Percentiles rank a stretch among this genome's conserved stretches.
These are phyloP conservation scores for Sergeia podlipaevii DNA, from an alignment of 208 protist genomes.

Conservation along the genomic window DNA sequence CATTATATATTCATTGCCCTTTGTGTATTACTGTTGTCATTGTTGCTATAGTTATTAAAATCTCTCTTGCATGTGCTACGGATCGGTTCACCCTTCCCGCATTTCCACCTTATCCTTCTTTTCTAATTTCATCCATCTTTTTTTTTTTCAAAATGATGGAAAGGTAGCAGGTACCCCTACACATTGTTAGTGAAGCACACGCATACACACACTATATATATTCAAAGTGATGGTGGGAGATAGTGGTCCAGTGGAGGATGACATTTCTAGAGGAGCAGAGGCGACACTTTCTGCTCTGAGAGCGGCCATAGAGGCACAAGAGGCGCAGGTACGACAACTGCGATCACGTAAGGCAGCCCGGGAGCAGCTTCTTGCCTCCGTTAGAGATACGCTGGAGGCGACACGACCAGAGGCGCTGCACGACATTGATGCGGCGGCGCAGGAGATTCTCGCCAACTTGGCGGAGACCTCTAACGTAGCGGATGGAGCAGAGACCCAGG, in stretches of 20 bases:
- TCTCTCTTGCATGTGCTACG: no score
- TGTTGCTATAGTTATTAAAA: no score
- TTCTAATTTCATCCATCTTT: no score
- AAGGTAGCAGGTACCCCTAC: not conserved
- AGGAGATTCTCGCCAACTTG: no score
- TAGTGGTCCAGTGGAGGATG: not conserved
- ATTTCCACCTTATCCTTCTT: no score
- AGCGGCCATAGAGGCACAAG: constrained; percentile 18
- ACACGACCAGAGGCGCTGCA: not conserved
- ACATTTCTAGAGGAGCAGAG: not conserved
- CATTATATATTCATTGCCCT: no score
- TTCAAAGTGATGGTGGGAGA: no score
- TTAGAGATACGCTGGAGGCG: constrained; percentile 9
- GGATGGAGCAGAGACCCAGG: no score
- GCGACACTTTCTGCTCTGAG: constrained; percentile 10
- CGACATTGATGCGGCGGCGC: no score
- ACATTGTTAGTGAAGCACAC: not conserved
- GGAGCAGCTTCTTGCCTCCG: constrained; percentile 14
- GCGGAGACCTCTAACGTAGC: no score
- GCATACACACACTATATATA: not conserved
- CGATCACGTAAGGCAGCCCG: constrained; percentile 16
- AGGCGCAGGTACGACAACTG: constrained; percentile 22
- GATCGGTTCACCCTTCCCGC: no score
- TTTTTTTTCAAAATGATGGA: not conserved
- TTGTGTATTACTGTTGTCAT: no score